Evolutionary conservation across 306 rosid species (phyloP).

Genomic region (Datisca glomerata): DNA sequence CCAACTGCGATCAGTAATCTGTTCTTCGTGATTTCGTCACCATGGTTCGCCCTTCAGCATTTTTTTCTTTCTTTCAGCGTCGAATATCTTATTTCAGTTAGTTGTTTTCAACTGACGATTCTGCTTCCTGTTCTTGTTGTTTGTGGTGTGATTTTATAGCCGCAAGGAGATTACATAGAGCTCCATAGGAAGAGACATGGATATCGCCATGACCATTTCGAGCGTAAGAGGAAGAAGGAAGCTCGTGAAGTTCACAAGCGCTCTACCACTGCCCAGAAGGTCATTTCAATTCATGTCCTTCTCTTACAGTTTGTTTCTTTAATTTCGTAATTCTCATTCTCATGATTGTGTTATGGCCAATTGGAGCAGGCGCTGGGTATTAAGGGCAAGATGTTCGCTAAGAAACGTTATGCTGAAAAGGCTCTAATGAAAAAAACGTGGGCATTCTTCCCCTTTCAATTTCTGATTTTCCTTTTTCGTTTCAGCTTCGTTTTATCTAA

Average conservation of each 20-base stretch:
- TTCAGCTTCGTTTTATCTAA: too few species aligned
- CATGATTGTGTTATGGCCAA: not conserved
- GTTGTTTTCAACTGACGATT: not conserved
- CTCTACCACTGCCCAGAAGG: constrained; percentile 79
- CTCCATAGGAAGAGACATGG: constrained; percentile 84
- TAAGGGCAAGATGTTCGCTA: constrained; percentile 72
- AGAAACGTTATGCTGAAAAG: constrained; percentile 77
- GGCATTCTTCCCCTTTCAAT: too few species aligned
- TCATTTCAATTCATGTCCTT: not conserved
- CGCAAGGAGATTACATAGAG: constrained; percentile 97
- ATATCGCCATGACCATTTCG: constrained; percentile 64
- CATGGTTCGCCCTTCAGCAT: not conserved
- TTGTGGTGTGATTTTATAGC: constrained; percentile 26
- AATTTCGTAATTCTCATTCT: not conserved
- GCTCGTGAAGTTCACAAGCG: constrained; percentile 82
- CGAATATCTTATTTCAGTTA: not conserved
- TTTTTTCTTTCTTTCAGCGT: not conserved
- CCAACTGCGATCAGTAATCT: too few species aligned
- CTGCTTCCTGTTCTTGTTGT: not conserved
- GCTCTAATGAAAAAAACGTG: constrained; percentile 87
- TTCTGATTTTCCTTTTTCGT: too few species aligned
- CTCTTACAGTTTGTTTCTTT: not conserved
- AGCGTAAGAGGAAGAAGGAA: constrained; percentile 87
- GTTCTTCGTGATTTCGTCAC: not conserved
- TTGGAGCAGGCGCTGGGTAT: constrained; percentile 62